Evolutionary conservation across 139 green algal genomes (phyloP).

Genomic region (Chlamydomonas urium): DNA sequence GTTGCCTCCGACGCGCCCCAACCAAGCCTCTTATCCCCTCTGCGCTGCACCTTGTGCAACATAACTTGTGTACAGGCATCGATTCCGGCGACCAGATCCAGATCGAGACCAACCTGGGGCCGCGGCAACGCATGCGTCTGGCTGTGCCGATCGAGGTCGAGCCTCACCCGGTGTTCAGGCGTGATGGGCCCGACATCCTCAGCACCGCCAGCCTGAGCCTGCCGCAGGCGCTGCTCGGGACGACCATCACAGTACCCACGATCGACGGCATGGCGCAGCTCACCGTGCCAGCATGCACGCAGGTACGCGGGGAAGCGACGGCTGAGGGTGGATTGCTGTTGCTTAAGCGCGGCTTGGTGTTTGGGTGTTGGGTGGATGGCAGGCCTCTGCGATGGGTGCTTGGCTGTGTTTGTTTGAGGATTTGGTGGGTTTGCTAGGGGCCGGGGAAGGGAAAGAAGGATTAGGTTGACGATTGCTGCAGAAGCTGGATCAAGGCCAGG

Average conservation of each 20-base stretch:
- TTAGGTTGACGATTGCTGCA: too few relatives aligned
- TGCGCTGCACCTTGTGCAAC: too few relatives aligned
- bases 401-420: too few relatives aligned
- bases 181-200: conserved; percentile 4
- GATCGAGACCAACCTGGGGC: conserved; percentile 10
- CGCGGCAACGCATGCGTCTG: conserved; percentile 8
- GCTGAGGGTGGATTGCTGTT: neutral
- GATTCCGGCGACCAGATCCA: conserved; percentile 11
- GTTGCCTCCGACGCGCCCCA: too few relatives aligned
- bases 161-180: conserved; percentile 2
- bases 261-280: conserved; percentile 36
- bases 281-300: conserved; percentile 21
- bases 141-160: conserved; percentile 14
- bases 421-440: too few relatives aligned
- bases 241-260: conserved; percentile 23
- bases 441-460: too few relatives aligned
- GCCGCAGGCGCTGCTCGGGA: conserved; percentile 27
- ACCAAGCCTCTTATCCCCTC: too few relatives aligned
- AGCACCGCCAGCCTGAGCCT: neutral
- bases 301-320: neutral
- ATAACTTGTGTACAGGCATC: too few relatives aligned
- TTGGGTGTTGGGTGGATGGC: too few relatives aligned
- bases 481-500: too few relatives aligned
- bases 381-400: too few relatives aligned
- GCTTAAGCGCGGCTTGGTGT: too few relatives aligned